Evolutionary conservation across 495 filamentous ascomycete genomes (phyloP).

Genomic region (Neurospora terricola): DNA sequence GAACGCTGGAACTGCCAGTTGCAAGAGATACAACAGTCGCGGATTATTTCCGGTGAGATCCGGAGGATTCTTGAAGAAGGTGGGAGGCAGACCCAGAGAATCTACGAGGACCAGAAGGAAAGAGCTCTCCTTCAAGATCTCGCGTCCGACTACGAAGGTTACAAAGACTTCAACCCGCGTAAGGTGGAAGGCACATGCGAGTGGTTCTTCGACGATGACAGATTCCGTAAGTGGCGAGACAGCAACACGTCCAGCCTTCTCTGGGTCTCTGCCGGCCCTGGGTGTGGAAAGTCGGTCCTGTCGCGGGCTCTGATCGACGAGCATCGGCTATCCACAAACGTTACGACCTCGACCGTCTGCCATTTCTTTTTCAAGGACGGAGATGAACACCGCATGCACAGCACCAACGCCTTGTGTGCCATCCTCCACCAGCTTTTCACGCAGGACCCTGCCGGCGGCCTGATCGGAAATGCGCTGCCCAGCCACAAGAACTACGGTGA

Average conservation of each 20-base stretch:
- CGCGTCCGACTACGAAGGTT: slow-evolving; percentile 20
- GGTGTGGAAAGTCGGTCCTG: slow-evolving; percentile 36
- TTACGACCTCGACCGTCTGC: slow-evolving; percentile 17
- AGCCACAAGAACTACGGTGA: slow-evolving; percentile 12
- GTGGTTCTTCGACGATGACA: slow-evolving; percentile 27
- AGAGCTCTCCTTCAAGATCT: slow-evolving; percentile 14
- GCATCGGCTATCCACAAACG: slow-evolving; percentile 6
- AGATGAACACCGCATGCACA: slow-evolving; percentile 8
- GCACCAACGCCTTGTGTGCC: slow-evolving; percentile 19
- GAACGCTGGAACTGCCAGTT: slow-evolving; percentile 5
- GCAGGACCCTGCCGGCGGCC: slow-evolving; percentile 1
- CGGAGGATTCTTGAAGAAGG: slow-evolving; percentile 2
- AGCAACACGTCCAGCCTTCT: slow-evolving; percentile 14
- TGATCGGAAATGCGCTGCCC: slow-evolving; percentile 16
- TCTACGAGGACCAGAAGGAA: slow-evolving; percentile 13
- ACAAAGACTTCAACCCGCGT: slow-evolving; percentile 18
- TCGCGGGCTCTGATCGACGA: slow-evolving; percentile 24
- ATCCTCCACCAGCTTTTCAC: slow-evolving; percentile 31
- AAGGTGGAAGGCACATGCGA: slow-evolving; percentile 25
- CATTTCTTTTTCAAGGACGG: too few species aligned
- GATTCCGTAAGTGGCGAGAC: slow-evolving; percentile 23
- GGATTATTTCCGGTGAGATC: slow-evolving; percentile 9
- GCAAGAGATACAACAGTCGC: slow-evolving; percentile 13
- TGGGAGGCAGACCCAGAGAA: slow-evolving; percentile 1
- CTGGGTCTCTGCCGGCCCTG: slow-evolving; percentile 33